phyloP scores from a whole-genome alignment of 495 filamentous ascomycete genomes.

The Xylaria acuta region DNA sequence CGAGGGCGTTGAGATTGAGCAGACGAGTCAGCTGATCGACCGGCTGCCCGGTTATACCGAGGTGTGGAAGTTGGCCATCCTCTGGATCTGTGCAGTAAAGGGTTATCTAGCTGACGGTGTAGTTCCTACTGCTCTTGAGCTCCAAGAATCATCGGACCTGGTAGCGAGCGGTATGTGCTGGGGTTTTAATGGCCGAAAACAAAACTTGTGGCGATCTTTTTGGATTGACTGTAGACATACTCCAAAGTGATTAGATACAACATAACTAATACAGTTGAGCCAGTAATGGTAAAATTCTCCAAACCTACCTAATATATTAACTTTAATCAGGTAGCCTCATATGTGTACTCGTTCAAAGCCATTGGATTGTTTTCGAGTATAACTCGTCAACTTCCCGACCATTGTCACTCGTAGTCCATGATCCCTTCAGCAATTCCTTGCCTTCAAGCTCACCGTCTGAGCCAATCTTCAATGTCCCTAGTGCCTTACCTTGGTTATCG shows the following conservation, averaged over 20 bases:
- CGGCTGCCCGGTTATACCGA: too few relatives aligned
- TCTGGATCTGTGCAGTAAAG: too few relatives aligned
- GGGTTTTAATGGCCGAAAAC: neutral
- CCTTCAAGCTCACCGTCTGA: conserved; percentile 24
- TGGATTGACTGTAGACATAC: neutral
- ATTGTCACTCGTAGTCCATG: conserved; percentile 27
- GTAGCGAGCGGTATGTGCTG: too few relatives aligned
- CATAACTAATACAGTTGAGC: too few relatives aligned
- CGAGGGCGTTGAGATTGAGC: too few relatives aligned
- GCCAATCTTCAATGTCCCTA: conserved; percentile 41
- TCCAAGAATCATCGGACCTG: too few relatives aligned
- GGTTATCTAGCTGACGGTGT: too few relatives aligned
- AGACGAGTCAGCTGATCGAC: too few relatives aligned
- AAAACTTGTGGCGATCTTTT: neutral
- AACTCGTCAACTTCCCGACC: conserved; percentile 31
- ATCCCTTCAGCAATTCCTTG: conserved; percentile 30
- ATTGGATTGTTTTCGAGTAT: conserved; percentile 28
- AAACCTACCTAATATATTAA: neutral
- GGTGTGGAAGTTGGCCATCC: too few relatives aligned
- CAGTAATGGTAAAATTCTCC: neutral
- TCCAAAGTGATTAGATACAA: neutral
- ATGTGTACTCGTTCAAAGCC: neutral
- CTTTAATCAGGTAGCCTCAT: neutral
- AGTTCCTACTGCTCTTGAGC: too few relatives aligned
- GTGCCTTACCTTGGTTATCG: conserved; percentile 41